Evolutionary conservation across 306 rosid genomes (phyloP).

Genomic region (Adenanthera pavonina): DNA sequence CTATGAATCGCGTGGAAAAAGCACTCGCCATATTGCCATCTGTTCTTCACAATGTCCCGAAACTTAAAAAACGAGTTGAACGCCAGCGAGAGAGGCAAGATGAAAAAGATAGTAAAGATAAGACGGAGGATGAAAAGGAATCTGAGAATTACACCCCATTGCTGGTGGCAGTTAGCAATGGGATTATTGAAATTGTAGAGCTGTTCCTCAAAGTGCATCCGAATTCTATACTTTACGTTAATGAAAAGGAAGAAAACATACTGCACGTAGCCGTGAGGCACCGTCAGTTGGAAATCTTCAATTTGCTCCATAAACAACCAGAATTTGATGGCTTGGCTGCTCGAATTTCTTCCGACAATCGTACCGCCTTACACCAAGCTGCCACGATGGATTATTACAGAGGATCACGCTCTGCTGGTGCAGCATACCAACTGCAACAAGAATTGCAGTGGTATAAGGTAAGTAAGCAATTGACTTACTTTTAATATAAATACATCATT

Average conservation of each 20-base stretch:
- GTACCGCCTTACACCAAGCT: slow-evolving; percentile 46
- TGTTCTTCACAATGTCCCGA: background rate
- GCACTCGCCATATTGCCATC: background rate
- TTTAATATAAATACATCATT: too few relatives aligned
- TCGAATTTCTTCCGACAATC: background rate
- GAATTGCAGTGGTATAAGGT: slow-evolving; percentile 49
- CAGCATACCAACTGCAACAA: slow-evolving; percentile 47
- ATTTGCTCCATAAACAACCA: background rate
- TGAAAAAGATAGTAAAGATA: too few relatives aligned
- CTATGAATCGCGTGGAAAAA: background rate
- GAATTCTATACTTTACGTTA: slow-evolving; percentile 22
- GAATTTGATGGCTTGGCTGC: background rate
- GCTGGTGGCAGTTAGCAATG: slow-evolving; percentile 40
- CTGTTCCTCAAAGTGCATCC: slow-evolving; percentile 18
- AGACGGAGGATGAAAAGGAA: too few relatives aligned
- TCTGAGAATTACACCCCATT: slow-evolving; percentile 27
- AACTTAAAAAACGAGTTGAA: background rate
- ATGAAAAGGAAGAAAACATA: slow-evolving; percentile 10
- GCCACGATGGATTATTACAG: background rate
- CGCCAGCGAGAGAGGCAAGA: background rate
- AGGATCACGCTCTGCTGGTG: slow-evolving; percentile 22
- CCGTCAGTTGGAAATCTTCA: slow-evolving; percentile 37
- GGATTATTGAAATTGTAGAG: slow-evolving; percentile 42
- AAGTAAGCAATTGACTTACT: background rate
- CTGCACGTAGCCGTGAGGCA: slow-evolving; percentile 39